Conservation (phyloP, 73 alveolate species). For the Strombidium stylifer region DNA sequence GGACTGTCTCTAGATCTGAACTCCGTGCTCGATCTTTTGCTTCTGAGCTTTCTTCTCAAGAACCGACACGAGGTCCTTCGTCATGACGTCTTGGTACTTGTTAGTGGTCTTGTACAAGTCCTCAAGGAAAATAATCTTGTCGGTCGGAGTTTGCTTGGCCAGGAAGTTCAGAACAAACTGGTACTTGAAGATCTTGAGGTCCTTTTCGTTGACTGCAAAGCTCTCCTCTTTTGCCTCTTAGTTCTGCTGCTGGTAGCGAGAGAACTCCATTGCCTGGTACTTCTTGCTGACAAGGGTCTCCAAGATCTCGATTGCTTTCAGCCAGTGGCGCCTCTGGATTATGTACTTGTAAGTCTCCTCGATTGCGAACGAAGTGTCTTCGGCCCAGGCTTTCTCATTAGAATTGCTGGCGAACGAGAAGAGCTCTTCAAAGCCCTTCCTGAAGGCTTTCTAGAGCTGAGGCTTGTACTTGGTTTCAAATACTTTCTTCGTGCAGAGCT, state of each 20-base stretch:
- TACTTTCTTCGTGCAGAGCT: not conserved
- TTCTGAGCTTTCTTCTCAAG: not conserved
- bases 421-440: no score
- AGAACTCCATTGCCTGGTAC: no score
- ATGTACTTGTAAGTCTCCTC: no score
- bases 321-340: no score
- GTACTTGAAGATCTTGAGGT: constrained; percentile 14
- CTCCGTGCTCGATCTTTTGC: not conserved
- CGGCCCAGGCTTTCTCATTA: no score
- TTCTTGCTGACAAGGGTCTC: not conserved
- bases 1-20: not conserved
- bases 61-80: not conserved
- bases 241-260: no score
- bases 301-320: constrained; percentile 31
- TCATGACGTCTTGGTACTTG: constrained; percentile 10
- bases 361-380: no score
- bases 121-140: not conserved
- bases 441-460: no score
- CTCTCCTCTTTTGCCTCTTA: not conserved
- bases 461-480: not conserved
- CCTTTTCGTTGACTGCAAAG: not conserved
- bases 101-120: not conserved
- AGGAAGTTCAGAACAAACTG: constrained; percentile 32
- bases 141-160: no score
- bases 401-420: no score